These are phyloP conservation scores for Podila horticola DNA, from an alignment of 192 early-diverging fungal species.

Conservation along the genomic window DNA sequence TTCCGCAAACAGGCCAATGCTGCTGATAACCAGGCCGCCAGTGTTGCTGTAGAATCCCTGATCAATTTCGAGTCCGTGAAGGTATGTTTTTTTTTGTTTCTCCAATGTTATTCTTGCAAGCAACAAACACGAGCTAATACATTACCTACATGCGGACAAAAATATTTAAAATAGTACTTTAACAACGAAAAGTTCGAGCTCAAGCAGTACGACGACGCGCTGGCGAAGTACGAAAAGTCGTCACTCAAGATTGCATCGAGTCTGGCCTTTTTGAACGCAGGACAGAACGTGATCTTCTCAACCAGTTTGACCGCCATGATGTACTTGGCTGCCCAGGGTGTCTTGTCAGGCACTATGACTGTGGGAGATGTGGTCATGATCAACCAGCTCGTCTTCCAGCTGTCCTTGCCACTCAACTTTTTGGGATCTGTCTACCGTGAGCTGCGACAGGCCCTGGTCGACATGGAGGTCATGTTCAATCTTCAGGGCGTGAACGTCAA, in stretches of 20 bases:
- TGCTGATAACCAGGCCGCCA: constrained; percentile 96
- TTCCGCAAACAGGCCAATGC: constrained; percentile 93
- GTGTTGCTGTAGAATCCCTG: constrained; percentile 93
- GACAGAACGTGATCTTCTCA: constrained; percentile 95
- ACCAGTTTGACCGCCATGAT: constrained; percentile 95
- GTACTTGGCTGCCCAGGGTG: constrained; percentile 94
- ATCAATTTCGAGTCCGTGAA: constrained; percentile 99
- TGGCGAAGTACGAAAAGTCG: constrained; percentile 92
- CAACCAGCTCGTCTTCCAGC: constrained; percentile 98
- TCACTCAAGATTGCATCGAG: constrained; percentile 93
- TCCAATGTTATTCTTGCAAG: neutral
- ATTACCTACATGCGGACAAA: neutral
- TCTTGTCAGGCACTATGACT: constrained; percentile 79
- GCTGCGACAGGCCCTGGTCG: constrained; percentile 91
- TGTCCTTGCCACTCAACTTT: constrained; percentile 97
- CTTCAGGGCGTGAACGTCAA: constrained; percentile 67
- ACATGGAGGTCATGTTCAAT: constrained; percentile 97
- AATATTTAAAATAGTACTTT: constrained; percentile 54
- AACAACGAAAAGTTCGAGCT: constrained; percentile 94
- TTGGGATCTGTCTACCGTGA: constrained; percentile 98
- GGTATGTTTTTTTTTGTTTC: constrained; percentile 43
- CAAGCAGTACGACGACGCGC: constrained; percentile 86
- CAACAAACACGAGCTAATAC: neutral
- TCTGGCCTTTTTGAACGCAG: constrained; percentile 92
- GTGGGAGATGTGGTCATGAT: constrained; percentile 99